Conservation (phyloP, 1,139 yeast genomes). For the Sugiyamaella paludigena region DNA sequence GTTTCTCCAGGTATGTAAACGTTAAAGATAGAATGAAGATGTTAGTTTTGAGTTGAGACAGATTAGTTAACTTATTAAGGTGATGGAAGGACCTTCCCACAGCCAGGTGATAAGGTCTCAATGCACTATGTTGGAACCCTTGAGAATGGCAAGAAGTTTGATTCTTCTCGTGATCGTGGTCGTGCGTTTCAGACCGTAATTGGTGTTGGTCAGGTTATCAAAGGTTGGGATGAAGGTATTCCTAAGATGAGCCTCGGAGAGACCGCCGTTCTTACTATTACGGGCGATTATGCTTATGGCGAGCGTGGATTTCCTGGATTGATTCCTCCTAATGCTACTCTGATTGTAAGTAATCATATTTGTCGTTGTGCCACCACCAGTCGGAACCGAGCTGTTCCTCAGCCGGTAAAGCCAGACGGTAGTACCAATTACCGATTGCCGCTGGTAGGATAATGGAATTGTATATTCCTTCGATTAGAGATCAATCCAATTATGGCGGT, state of each 20-base stretch:
- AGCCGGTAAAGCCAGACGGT: too few relatives aligned
- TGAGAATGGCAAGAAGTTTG: constrained; percentile 92
- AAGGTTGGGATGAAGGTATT: constrained; percentile 94
- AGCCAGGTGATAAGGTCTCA: constrained; percentile 72
- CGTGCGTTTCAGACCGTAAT: constrained; percentile 89
- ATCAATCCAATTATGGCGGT: too few relatives aligned
- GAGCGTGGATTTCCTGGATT: constrained; percentile 92
- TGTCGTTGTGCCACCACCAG: neutral
- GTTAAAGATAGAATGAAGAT: too few relatives aligned
- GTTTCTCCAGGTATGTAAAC: constrained; percentile 40
- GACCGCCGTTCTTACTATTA: constrained; percentile 85
- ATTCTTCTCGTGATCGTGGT: constrained; percentile 91
- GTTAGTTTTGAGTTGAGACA: neutral
- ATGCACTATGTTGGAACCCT: constrained; percentile 96
- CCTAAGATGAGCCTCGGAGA: constrained; percentile 91
- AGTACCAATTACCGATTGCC: too few relatives aligned
- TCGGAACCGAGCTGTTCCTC: too few relatives aligned
- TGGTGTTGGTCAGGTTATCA: constrained; percentile 95
- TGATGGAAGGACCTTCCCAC: constrained; percentile 85
- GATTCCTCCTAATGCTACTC: constrained; percentile 94
- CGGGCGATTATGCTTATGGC: constrained; percentile 93
- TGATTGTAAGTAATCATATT: constrained; percentile 45
- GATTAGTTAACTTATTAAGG: constrained; percentile 41
- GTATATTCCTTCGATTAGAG: too few relatives aligned
- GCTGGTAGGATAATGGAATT: too few relatives aligned